Percentiles rank a stretch among this genome's conserved stretches.
Evolutionary conservation across 2,329 filamentous ascomycete genomes (phyloP).

Genomic region (Emericellopsis atlantica): DNA sequence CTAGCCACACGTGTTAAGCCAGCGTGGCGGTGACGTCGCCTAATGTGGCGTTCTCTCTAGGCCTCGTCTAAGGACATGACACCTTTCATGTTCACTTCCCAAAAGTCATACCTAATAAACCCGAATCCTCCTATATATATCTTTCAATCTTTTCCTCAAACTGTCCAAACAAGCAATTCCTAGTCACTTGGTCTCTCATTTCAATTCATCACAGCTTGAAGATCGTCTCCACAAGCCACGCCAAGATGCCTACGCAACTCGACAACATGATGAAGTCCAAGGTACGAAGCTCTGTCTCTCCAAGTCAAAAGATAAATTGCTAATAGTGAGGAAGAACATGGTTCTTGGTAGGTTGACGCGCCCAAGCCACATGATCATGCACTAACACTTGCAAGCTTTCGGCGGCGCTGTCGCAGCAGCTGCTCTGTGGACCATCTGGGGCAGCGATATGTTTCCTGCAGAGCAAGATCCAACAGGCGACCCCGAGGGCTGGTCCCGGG

Average conservation of each 20-base stretch:
- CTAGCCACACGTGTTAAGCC: background rate
- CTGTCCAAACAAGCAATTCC: too few relatives aligned
- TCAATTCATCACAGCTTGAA: too few relatives aligned
- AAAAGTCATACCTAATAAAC: too few relatives aligned
- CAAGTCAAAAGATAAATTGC: too few relatives aligned
- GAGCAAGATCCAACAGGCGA: conserved; percentile 67
- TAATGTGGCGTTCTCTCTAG: too few relatives aligned
- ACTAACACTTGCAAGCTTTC: conserved; percentile 31
- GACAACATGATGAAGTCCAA: conserved; percentile 60
- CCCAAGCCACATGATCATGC: background rate
- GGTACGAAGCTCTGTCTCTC: conserved; percentile 25
- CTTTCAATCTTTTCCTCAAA: too few relatives aligned
- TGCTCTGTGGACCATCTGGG: conserved; percentile 76
- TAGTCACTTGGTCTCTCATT: too few relatives aligned
- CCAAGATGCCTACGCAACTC: conserved; percentile 52
- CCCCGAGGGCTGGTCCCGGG: conserved; percentile 58
- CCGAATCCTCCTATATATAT: too few relatives aligned
- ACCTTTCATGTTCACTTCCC: too few relatives aligned
- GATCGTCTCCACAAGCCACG: too few relatives aligned
- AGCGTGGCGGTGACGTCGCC: conserved; percentile 3
- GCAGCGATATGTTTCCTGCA: conserved; percentile 69
- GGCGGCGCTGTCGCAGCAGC: conserved; percentile 71
- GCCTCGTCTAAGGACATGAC: too few relatives aligned
- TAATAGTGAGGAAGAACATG: conserved; percentile 33
- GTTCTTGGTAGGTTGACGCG: conserved; percentile 45